These are phyloP conservation scores for Thelephora terrestris DNA, from an alignment of 1,284 basidiomycete genomes.

Conservation along the genomic window DNA sequence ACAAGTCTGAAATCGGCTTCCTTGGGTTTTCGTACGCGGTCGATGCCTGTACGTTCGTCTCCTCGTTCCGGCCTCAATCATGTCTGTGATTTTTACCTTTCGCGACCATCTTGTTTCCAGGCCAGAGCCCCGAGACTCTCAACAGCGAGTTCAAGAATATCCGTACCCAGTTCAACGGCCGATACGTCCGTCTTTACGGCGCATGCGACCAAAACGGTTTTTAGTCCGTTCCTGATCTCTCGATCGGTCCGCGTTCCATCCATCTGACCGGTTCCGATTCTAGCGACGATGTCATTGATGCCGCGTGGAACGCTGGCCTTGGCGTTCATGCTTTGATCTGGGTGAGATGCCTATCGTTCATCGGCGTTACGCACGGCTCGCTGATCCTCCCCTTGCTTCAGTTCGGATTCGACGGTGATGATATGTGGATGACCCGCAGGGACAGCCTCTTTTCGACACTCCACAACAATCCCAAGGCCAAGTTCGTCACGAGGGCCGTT, in stretches of 20 bases:
- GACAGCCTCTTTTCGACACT: slow-evolving; percentile 46
- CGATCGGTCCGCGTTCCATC: background rate
- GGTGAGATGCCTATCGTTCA: slow-evolving; percentile 28
- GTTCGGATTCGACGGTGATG: slow-evolving; percentile 53
- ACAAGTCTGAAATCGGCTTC: slow-evolving; percentile 46
- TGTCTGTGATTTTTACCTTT: slow-evolving; percentile 7
- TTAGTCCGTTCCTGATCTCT: slow-evolving; percentile 35
- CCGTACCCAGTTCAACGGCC: slow-evolving; percentile 44
- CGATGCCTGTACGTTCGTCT: slow-evolving; percentile 34
- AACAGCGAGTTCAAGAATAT: slow-evolving; percentile 54
- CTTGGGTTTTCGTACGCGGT: slow-evolving; percentile 56
- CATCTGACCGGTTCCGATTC: slow-evolving; percentile 3
- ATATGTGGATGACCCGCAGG: slow-evolving; percentile 46
- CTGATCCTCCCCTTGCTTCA: slow-evolving; percentile 14
- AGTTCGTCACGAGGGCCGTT: slow-evolving; percentile 55
- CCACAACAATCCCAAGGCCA: slow-evolving; percentile 52
- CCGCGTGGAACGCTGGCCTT: slow-evolving; percentile 58
- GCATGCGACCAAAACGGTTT: slow-evolving; percentile 53
- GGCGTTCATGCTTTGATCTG: slow-evolving; percentile 70
- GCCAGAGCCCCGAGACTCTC: slow-evolving; percentile 31
- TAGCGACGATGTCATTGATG: slow-evolving; percentile 60
- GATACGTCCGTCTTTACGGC: slow-evolving; percentile 68
- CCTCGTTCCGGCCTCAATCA: too few species aligned
- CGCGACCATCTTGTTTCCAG: slow-evolving; percentile 13
- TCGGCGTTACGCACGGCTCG: slow-evolving; percentile 5